phyloP scores from a whole-genome alignment of 345 rosid species.

The Melastoma malabathricum region DNA sequence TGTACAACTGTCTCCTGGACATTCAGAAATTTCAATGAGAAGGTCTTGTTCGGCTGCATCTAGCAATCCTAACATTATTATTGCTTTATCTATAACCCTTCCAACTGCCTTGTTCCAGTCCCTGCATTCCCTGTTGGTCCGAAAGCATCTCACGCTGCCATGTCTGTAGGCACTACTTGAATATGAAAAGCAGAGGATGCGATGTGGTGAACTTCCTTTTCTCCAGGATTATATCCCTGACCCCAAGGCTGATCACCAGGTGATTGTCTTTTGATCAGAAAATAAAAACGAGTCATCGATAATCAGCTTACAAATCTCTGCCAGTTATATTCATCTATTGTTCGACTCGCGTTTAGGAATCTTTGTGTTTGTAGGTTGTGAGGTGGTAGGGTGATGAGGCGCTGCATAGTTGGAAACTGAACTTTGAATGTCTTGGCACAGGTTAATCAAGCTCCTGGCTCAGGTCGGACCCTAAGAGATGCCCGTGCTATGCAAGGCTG shows the following conservation, averaged over 20 bases:
- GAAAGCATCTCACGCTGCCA: neutral
- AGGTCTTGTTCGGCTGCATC: conserved; percentile 13
- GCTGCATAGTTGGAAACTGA: neutral
- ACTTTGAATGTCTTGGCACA: conserved; percentile 18
- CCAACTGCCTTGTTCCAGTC: neutral
- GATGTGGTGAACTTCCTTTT: conserved; percentile 33
- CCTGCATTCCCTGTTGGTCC: neutral
- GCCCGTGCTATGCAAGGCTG: conserved; percentile 73
- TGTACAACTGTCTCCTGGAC: conserved; percentile 75
- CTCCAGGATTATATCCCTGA: conserved; percentile 22
- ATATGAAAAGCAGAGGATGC: conserved; percentile 47
- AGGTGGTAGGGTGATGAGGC: neutral
- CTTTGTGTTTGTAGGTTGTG: too few species aligned
- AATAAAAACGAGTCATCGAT: too few species aligned
- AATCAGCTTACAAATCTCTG: too few species aligned
- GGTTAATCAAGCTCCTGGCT: conserved; percentile 26
- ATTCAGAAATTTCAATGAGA: conserved; percentile 57
- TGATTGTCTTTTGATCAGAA: conserved; percentile 8
- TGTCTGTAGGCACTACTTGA: conserved; percentile 45
- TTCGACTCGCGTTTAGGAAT: too few species aligned
- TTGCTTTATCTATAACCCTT: too few species aligned
- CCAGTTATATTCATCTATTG: too few species aligned
- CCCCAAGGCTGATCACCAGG: conserved; percentile 44
- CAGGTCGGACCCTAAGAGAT: conserved; percentile 54
- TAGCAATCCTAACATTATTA: too few species aligned